Evolutionary conservation across 805 yeast species (phyloP), one percentile per base, ranked within the genome.

Genomic region (Komagataella ulmi): DNA sequence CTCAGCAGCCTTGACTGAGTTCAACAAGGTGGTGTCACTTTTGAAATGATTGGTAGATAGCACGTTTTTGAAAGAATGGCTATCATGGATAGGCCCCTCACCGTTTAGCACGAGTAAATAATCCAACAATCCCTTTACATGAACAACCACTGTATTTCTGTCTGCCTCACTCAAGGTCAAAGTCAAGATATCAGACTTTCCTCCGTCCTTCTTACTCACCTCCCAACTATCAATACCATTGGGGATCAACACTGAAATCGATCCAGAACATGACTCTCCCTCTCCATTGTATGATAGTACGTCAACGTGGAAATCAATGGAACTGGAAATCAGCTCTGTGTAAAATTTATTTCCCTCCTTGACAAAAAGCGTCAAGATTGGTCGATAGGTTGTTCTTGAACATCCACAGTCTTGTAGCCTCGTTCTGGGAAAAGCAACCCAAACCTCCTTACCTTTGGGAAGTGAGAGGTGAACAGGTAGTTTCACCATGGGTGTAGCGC

Each of bases 221-320:
- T 50, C 49, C 79, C 79, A 75, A 49, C 61, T 64, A 3, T 75
- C 63, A 18, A 75, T 68, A 7, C 75, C 73, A 54, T 73, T 74
- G 1, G 79, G 76, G 17, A 73, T 68, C 24, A 75, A 61, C 1
- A 72, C 74, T 50, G 70, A 73, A 3, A 71, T 63, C 14, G 44
- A 23, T 18, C 47, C 52, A 8, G 43, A 6, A 68, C 72, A 7
- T 44, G 49, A 52, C 49, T 23, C 50, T 48, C 7, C 59, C 60
- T 48, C 59, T 57, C 63, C 65, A 66, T 3, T 66, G 61, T 36
- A 62, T 58, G 48, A 46, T 12, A 44, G 14, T 8, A 70, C 66
- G 23, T 66, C 64, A 43, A 66, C 53, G 7, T 64, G 65, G 54
- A 71, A 69, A 51, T 73, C 73, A 12, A 72, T 48, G 40, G 65